Conservation (phyloP, 2,329 filamentous ascomycete species). For the Ampelomyces quisqualis region DNA sequence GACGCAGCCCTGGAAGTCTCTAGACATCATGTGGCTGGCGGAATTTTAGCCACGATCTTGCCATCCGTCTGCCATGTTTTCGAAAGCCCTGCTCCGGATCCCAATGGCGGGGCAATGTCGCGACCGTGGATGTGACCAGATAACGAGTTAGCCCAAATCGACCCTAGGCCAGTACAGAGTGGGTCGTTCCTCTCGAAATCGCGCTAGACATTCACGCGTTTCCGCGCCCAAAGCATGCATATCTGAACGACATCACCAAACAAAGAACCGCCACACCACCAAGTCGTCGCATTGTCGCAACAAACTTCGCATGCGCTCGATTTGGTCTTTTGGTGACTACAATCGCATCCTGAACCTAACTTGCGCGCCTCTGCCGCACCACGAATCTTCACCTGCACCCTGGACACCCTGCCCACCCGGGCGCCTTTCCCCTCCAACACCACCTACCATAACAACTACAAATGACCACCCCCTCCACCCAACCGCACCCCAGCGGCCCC, state of each 20-base stretch:
- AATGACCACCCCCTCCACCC: slow-evolving; percentile 56
- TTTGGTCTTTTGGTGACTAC: too few species aligned
- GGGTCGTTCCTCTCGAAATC: slow-evolving; percentile 9
- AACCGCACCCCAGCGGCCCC: slow-evolving; percentile 55
- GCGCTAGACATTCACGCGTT: slow-evolving; percentile 26
- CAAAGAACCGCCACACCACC: slow-evolving; percentile 2
- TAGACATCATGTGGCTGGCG: neutral
- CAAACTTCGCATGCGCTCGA: neutral
- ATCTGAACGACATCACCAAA: slow-evolving; percentile 12
- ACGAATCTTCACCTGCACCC: slow-evolving; percentile 1
- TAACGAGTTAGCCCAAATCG: neutral
- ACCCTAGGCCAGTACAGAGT: slow-evolving; percentile 8
- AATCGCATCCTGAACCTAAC: too few species aligned
- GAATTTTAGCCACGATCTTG: too few species aligned
- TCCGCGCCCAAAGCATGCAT: slow-evolving; percentile 18
- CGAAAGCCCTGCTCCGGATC: neutral
- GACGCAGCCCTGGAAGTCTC: neutral
- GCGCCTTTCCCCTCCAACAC: slow-evolving; percentile 6
- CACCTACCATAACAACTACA: slow-evolving; percentile 14
- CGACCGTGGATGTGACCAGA: neutral
- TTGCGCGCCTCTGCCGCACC: neutral
- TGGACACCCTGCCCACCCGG: slow-evolving; percentile 10
- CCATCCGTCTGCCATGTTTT: too few species aligned
- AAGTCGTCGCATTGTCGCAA: slow-evolving; percentile 7
- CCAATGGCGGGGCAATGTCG: neutral